Conservation (phyloP, 78 protist species). For the Guillardia theta region DNA sequence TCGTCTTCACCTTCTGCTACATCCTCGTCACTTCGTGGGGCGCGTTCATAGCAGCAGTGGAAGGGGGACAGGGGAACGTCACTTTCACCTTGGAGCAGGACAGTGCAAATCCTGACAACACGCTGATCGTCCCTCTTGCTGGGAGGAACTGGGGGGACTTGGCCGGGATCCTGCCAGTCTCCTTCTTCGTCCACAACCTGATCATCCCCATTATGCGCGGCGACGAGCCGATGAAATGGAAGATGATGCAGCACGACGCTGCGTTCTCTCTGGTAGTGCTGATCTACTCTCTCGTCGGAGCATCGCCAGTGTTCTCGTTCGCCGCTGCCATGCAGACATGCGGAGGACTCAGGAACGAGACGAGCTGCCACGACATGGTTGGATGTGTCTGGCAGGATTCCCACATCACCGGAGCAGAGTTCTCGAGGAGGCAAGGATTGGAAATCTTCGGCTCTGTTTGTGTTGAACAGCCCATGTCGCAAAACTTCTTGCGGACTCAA, state of each 20-base stretch:
- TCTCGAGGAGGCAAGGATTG: background rate
- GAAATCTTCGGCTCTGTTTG: background rate
- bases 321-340: background rate
- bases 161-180: background rate
- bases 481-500: background rate
- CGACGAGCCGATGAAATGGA: background rate
- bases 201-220: conserved; percentile 14
- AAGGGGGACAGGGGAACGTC: background rate
- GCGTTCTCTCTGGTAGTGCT: background rate
- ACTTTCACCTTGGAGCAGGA: background rate
- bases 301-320: background rate
- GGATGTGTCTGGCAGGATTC: background rate
- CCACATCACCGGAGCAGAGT: background rate
- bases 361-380: background rate
- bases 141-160: background rate
- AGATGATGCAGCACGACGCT: background rate
- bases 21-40: background rate
- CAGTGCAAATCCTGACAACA: background rate
- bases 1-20: background rate
- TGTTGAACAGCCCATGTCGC: background rate
- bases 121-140: background rate
- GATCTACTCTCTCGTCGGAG: background rate
- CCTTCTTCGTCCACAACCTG: background rate
- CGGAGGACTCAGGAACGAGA: background rate
- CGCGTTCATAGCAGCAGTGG: background rate